Evolutionary conservation across 371 early-diverging fungal species (phyloP).

Genomic region (Amoeboaphelidium occidentale): DNA sequence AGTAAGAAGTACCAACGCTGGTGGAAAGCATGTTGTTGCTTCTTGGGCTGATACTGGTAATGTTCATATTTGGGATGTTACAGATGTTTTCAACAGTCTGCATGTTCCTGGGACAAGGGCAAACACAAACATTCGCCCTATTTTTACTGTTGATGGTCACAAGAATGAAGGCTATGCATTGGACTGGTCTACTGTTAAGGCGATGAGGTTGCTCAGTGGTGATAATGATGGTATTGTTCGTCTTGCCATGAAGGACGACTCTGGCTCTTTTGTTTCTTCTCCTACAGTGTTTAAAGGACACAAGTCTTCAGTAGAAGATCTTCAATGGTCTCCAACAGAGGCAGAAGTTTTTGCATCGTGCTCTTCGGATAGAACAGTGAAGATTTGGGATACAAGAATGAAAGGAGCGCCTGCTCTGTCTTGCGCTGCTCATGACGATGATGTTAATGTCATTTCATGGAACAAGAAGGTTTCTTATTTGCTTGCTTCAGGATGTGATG

Average conservation of each 20-base stretch:
- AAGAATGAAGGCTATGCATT: conserved; percentile 73
- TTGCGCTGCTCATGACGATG: conserved; percentile 52
- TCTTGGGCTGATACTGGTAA: conserved; percentile 85
- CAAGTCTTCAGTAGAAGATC: conserved; percentile 65
- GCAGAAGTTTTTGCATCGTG: conserved; percentile 72
- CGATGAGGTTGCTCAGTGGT: conserved; percentile 53
- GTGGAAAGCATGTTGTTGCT: conserved; percentile 35
- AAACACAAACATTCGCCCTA: conserved; percentile 28
- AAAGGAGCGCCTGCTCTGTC: conserved; percentile 45
- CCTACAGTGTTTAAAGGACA: conserved; percentile 53
- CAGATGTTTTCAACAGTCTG: conserved; percentile 37
- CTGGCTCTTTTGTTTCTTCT: conserved; percentile 33
- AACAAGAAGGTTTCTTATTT: conserved; percentile 39
- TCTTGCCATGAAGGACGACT: conserved; percentile 33
- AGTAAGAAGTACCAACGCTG: conserved; percentile 18
- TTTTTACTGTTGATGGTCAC: conserved; percentile 52
- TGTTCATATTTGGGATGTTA: conserved; percentile 69
- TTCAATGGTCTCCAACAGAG: conserved; percentile 86
- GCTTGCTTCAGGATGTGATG: conserved; percentile 78
- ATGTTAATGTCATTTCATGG: conserved; percentile 92
- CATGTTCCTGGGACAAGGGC: conserved; percentile 39
- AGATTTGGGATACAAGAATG: conserved; percentile 77
- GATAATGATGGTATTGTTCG: conserved; percentile 54
- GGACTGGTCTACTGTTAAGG: conserved; percentile 48
- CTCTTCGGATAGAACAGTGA: conserved; percentile 65